A percentile compares a stretch with the other conserved stretches of the same genome.
Conservation (phyloP, 2,329 filamentous ascomycete genomes). For the Apiospora kogelbergensis region DNA sequence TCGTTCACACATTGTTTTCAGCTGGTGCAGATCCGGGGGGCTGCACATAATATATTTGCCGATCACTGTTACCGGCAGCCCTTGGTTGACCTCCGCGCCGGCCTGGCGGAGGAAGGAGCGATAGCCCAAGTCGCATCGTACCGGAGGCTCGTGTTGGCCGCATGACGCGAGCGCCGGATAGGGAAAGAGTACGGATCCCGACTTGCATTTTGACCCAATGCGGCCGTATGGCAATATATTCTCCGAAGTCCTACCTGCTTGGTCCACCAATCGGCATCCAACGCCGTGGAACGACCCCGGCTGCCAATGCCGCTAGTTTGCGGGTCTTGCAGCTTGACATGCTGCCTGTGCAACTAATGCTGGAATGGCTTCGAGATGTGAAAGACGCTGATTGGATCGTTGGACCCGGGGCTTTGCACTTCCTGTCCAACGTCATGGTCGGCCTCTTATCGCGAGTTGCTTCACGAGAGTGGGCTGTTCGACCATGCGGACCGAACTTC, state of each 20-base stretch:
- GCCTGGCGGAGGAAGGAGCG: neutral
- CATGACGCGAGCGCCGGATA: neutral
- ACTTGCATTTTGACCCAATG: neutral
- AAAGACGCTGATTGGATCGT: neutral
- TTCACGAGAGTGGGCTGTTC: neutral
- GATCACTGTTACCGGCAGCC: neutral
- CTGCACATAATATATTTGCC: neutral
- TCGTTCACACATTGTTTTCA: neutral
- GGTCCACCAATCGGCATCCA: neutral
- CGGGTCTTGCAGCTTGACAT: neutral
- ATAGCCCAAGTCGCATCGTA: neutral
- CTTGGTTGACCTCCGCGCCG: neutral
- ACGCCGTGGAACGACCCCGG: neutral
- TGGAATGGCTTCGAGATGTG: neutral
- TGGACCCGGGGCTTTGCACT: neutral
- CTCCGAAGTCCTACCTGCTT: neutral
- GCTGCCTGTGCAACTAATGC: neutral
- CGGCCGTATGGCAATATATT: conserved; percentile 5
- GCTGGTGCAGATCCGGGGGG: neutral
- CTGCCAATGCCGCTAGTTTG: neutral
- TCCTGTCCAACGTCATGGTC: neutral
- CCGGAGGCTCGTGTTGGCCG: neutral
- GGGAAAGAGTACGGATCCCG: neutral
- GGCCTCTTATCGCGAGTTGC: neutral
- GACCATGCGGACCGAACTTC: neutral